Percentiles rank a stretch among this genome's conserved stretches.
Conservation (phyloP, 2,329 filamentous ascomycete genomes). For the Ophiostoma perfectum region DNA sequence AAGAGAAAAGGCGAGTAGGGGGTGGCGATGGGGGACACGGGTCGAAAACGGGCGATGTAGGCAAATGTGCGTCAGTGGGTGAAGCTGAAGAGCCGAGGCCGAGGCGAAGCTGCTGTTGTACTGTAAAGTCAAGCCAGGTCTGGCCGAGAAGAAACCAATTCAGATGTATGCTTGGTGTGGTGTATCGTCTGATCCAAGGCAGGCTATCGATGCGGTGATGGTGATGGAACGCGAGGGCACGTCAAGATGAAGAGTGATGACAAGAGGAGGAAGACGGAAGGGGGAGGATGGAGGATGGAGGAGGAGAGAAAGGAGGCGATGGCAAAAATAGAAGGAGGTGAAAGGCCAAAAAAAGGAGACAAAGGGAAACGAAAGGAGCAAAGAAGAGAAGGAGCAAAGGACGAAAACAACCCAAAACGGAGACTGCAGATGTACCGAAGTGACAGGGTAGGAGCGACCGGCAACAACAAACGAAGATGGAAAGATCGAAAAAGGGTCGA, state of each 20-base stretch:
- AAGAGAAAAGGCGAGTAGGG: not conserved
- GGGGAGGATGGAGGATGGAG: not conserved
- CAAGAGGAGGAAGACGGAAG: not conserved
- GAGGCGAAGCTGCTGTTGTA: not conserved
- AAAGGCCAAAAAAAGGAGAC: not conserved
- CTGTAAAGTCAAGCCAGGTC: not conserved
- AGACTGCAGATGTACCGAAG: not conserved
- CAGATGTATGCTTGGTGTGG: not conserved
- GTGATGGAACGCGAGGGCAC: too few relatives aligned
- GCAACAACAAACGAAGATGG: conserved; percentile 4
- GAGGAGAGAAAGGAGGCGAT: conserved; percentile 1
- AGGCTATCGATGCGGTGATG: conserved; percentile 1
- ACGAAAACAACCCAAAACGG: not conserved
- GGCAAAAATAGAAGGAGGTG: not conserved
- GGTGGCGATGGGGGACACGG: not conserved
- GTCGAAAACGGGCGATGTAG: not conserved
- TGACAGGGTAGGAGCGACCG: conserved; percentile 7
- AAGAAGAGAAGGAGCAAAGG: conserved; percentile 6
- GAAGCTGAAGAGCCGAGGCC: not conserved
- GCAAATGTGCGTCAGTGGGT: not conserved
- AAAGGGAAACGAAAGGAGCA: conserved; percentile 1
- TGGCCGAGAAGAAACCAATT: not conserved
- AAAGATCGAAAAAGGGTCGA: not conserved
- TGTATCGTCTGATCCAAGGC: not conserved
- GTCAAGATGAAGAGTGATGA: not conserved